These are phyloP conservation scores for Lobosporangium transversale DNA, from an alignment of 192 early-diverging fungal genomes.

Conservation along the genomic window DNA sequence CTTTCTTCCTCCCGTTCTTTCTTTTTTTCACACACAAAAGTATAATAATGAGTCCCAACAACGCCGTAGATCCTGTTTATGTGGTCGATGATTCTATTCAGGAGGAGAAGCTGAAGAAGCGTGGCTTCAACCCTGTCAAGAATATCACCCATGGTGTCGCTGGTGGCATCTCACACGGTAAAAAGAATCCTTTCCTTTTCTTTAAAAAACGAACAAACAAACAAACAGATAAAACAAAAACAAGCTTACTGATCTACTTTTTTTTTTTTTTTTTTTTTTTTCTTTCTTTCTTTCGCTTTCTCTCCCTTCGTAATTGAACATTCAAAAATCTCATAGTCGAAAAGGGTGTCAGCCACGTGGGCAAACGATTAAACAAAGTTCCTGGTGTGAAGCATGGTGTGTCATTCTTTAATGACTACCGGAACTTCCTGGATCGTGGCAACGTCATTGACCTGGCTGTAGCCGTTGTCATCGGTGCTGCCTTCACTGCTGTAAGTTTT, in stretches of 20 bases:
- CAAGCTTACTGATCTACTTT: too few species aligned
- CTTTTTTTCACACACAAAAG: not conserved
- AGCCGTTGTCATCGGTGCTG: conserved; percentile 71
- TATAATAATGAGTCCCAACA: conserved; percentile 3
- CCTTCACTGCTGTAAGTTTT: conserved; percentile 49
- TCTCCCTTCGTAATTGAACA: too few species aligned
- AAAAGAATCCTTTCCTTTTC: not conserved
- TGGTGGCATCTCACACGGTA: conserved; percentile 48
- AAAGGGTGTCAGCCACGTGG: conserved; percentile 39
- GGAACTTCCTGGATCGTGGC: conserved; percentile 62
- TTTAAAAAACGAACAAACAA: too few species aligned
- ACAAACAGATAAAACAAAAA: too few species aligned
- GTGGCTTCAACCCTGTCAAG: conserved; percentile 22
- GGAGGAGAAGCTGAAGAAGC: conserved; percentile 14
- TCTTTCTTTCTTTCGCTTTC: too few species aligned
- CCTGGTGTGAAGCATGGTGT: conserved; percentile 58
- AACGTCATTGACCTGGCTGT: conserved; percentile 75
- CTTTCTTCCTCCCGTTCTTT: not conserved
- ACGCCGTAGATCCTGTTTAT: conserved; percentile 1
- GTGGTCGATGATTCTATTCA: not conserved
- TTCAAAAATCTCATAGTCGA: conserved; percentile 24
- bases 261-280: not conserved
- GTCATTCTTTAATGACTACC: conserved; percentile 63
- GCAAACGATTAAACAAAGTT: conserved; percentile 22
- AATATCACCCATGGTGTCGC: conserved; percentile 23